These are phyloP conservation scores for Ophiosphaerella herpotricha DNA, from an alignment of 2,329 filamentous ascomycete genomes.

Conservation along the genomic window DNA sequence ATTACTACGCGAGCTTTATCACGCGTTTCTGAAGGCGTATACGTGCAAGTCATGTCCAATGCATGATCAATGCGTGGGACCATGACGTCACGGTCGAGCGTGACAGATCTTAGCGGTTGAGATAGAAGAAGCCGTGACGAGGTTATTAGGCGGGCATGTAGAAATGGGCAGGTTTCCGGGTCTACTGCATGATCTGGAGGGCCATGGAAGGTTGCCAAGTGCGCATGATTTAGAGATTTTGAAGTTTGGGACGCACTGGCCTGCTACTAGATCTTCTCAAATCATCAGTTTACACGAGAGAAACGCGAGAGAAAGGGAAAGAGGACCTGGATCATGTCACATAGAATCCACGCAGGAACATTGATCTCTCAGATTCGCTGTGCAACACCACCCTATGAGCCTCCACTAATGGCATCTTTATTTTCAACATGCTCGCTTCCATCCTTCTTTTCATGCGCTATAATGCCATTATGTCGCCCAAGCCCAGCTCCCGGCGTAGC, in stretches of 20 bases:
- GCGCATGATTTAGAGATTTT: slow-evolving; percentile 17
- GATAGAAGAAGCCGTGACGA: slow-evolving; percentile 20
- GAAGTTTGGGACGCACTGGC: neutral
- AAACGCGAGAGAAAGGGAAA: no score
- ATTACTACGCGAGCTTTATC: slow-evolving; percentile 21
- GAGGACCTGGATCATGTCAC: no score
- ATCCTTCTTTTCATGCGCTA: neutral
- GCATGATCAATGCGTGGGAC: slow-evolving; percentile 7
- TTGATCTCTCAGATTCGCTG: no score
- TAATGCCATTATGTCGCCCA: neutral
- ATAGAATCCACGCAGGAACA: no score
- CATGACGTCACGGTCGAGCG: slow-evolving; percentile 19
- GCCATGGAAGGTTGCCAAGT: slow-evolving; percentile 12
- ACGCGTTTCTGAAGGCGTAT: slow-evolving; percentile 21
- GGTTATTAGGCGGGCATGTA: slow-evolving; percentile 14
- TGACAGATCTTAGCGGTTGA: slow-evolving; percentile 23
- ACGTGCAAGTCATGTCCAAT: slow-evolving; percentile 15
- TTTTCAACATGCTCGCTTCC: slow-evolving; percentile 6
- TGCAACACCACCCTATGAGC: neutral
- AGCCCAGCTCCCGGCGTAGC: slow-evolving; percentile 6
- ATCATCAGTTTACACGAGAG: no score
- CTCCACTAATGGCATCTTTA: neutral
- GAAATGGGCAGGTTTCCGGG: slow-evolving; percentile 18
- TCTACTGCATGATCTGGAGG: slow-evolving; percentile 15
- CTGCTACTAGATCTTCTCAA: no score